These are phyloP conservation scores for Paracoccidioides brasiliensis DNA, from an alignment of 2,329 filamentous ascomycete species.

Conservation along the genomic window DNA sequence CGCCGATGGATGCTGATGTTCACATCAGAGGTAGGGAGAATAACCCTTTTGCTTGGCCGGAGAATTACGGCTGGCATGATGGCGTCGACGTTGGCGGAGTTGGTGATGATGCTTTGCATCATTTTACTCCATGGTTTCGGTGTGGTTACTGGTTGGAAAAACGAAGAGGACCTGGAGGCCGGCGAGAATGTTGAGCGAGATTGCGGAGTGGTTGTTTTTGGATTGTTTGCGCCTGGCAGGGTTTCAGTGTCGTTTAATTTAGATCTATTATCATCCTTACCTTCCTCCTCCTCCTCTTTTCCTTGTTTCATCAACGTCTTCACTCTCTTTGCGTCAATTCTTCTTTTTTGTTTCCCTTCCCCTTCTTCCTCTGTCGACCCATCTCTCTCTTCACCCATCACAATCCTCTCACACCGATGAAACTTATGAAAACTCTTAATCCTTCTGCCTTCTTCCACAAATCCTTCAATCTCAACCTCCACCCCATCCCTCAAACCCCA, in stretches of 20 bases:
- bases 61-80: slow-evolving; percentile 67
- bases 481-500: slow-evolving; percentile 84
- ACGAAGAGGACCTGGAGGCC: slow-evolving; percentile 1
- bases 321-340: neutral
- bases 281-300: slow-evolving; percentile 26
- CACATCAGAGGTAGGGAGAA: slow-evolving; percentile 68
- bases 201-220: no score
- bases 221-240: neutral
- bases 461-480: slow-evolving; percentile 75
- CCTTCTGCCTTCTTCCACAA: slow-evolving; percentile 72
- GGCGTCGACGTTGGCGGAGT: slow-evolving; percentile 18
- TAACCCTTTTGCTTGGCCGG: slow-evolving; percentile 53
- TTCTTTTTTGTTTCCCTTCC: slow-evolving; percentile 32
- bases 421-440: slow-evolving; percentile 81
- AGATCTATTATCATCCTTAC: neutral
- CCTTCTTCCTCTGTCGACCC: slow-evolving; percentile 21
- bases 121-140: slow-evolving; percentile 11
- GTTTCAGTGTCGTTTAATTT: neutral
- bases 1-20: slow-evolving; percentile 83
- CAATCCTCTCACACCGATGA: slow-evolving; percentile 51
- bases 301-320: slow-evolving; percentile 15
- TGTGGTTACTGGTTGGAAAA: slow-evolving; percentile 9
- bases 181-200: neutral
- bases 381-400: slow-evolving; percentile 32
- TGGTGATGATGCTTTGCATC: slow-evolving; percentile 24